Base-by-base conservation (phyloP, 129 eudicot species). In the Centaurea solstitialis region DNA sequence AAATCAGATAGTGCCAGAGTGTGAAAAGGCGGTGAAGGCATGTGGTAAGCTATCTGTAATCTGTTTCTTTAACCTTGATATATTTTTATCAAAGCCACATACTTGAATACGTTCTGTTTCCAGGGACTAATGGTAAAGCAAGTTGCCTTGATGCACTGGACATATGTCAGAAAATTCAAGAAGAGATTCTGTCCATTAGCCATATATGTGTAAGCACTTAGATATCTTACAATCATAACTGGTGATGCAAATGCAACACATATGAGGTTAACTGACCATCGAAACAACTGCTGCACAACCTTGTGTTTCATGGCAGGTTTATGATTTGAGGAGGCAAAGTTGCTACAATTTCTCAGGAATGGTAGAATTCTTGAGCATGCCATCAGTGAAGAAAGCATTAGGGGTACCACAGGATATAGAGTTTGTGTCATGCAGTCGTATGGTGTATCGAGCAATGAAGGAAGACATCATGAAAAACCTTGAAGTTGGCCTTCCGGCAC, bases 391-490 rank as follows among this genome's bases (percentile, higher is more conserved):
- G 73, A 75, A 75, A 0, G 89, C 90, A 3, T 86, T 93, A 41
- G 97, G 96, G 6, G 97, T 93, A 17, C 89, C 92, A 64, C 75
- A 78, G 62, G 80, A 80, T 72, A 72, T 89, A 64, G 76, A 89
- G 1, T 89, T 87, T 18, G 88, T 79, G 7, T 76, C 89, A 5
- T 88, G 93, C 71, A 90, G 88, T 76, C 18, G 73, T 5, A 47
- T 80, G 1, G 97, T 93, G 57, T 72, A 90, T 65, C 26, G 61
- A 35, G 96, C 97, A n/a, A 74, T 93, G 93, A 38, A 50, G 11
- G 61, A 35, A 17, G 97, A 93, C 72, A 83, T 90, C 89, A 93
- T 93, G 97, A 88, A 88, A 78, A 88, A 93, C 81, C 93, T 90
- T 75, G 95, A 85, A 85, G 93, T 82, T 50, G 95, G 95, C 22